Conservation (phyloP, 2,329 filamentous ascomycete species). For the Microsporum audouinii region DNA sequence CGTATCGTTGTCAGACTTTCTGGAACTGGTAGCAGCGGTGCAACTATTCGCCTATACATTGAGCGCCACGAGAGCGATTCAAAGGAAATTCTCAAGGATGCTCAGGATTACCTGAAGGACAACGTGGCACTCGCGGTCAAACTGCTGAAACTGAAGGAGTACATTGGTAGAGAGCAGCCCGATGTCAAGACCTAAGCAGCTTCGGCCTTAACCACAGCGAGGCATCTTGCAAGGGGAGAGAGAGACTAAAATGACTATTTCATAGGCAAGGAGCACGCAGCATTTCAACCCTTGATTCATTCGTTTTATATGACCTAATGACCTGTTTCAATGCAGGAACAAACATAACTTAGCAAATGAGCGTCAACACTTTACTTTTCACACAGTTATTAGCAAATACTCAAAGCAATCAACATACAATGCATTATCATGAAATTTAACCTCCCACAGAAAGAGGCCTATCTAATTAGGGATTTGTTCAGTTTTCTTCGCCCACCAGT, state of each 20-base stretch:
- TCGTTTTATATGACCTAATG: background rate
- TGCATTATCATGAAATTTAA: background rate
- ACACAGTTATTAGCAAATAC: background rate
- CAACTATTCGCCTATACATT: constrained; percentile 92
- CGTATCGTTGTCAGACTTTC: constrained; percentile 91
- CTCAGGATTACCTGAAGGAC: constrained; percentile 86
- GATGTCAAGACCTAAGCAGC: constrained; percentile 77
- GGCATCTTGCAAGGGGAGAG: background rate
- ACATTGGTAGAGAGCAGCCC: constrained; percentile 80
- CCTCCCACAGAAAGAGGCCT: background rate
- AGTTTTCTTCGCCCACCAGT: constrained; percentile 60
- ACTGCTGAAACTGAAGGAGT: constrained; percentile 86
- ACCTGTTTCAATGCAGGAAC: background rate
- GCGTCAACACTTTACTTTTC: background rate
- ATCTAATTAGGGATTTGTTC: background rate
- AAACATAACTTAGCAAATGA: background rate
- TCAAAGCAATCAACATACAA: background rate
- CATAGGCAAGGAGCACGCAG: background rate
- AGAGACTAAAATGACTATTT: background rate
- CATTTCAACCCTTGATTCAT: background rate
- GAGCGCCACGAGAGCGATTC: constrained; percentile 86
- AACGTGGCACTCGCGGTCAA: constrained; percentile 77
- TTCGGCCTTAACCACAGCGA: background rate
- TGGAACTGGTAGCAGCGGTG: constrained; percentile 86
- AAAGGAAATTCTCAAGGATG: constrained; percentile 65